Conservation (phyloP, 148 eudicot species). For the Persicaria maculosa region DNA sequence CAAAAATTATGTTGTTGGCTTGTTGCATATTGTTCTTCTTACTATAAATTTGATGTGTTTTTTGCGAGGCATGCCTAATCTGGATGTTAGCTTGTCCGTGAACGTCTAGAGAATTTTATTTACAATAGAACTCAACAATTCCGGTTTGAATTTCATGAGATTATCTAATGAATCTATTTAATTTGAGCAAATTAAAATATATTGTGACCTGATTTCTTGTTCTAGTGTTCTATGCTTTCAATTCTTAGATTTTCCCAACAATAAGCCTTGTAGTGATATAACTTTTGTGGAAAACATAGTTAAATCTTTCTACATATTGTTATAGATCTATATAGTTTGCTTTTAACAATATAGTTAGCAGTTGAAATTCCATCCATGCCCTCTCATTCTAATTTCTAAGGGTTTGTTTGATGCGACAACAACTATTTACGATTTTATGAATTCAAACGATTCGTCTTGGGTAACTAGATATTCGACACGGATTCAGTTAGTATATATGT, state of each 20-base stretch:
- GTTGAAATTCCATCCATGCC: too few species aligned
- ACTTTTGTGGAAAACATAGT: neutral
- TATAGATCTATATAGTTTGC: too few species aligned
- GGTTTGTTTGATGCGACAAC: too few species aligned
- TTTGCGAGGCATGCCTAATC: neutral
- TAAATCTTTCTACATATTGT: too few species aligned
- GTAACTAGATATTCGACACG: too few species aligned
- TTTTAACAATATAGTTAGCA: neutral
- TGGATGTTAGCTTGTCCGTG: neutral
- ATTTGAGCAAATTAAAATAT: neutral
- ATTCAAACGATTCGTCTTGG: too few species aligned
- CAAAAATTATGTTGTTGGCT: neutral
- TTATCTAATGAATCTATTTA: neutral
- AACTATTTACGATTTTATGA: too few species aligned
- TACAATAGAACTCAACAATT: neutral
- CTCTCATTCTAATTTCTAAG: too few species aligned
- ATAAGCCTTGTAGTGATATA: neutral
- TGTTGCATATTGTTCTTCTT: slow-evolving; percentile 1
- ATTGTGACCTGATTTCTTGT: neutral
- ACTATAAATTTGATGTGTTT: neutral
- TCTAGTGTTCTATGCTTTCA: neutral
- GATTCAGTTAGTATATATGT: too few species aligned
- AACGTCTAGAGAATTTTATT: neutral
- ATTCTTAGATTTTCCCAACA: neutral
- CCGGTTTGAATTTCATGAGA: neutral